phyloP scores from a whole-genome alignment of 2,329 filamentous ascomycete species.

The Orbilia quercus region DNA sequence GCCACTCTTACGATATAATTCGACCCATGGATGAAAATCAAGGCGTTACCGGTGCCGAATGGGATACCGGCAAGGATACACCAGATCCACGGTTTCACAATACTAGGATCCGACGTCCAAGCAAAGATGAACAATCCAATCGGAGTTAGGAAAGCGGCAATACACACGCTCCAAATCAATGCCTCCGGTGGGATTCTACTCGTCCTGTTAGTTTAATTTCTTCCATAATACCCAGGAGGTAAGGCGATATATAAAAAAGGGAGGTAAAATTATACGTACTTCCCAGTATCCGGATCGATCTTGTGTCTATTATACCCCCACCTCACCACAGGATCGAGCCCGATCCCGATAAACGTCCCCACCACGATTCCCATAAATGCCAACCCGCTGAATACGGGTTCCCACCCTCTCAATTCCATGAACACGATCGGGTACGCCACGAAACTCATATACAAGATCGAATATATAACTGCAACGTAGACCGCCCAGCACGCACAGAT shows the following conservation, averaged over 20 bases:
- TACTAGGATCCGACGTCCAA: conserved; percentile 85
- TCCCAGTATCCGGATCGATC: conserved; percentile 79
- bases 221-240: too few species aligned
- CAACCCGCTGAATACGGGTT: conserved; percentile 76
- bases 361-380: conserved; percentile 78
- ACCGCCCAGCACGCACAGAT: conserved; percentile 80
- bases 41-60: conserved; percentile 80
- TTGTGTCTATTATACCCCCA: conserved; percentile 80
- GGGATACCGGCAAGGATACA: conserved; percentile 82
- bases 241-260: too few species aligned
- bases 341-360: conserved; percentile 69
- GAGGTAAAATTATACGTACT: too few species aligned
- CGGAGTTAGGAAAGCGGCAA: conserved; percentile 79
- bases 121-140: conserved; percentile 86
- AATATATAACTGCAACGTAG: conserved; percentile 81
- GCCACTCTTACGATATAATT: conserved; percentile 75
- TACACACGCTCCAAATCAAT: conserved; percentile 80
- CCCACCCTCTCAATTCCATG: conserved; percentile 76
- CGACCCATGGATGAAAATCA: conserved; percentile 82
- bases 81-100: conserved; percentile 77
- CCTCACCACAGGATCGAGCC: conserved; percentile 75
- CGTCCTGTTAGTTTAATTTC: conserved; percentile 57
- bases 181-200: conserved; percentile 74
- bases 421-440: conserved; percentile 72
- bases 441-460: conserved; percentile 88